Evolutionary conservation across 1,139 yeast genomes (phyloP), one percentile per base, ranked within the genome.

Genomic region (Geotrichum reessii): DNA sequence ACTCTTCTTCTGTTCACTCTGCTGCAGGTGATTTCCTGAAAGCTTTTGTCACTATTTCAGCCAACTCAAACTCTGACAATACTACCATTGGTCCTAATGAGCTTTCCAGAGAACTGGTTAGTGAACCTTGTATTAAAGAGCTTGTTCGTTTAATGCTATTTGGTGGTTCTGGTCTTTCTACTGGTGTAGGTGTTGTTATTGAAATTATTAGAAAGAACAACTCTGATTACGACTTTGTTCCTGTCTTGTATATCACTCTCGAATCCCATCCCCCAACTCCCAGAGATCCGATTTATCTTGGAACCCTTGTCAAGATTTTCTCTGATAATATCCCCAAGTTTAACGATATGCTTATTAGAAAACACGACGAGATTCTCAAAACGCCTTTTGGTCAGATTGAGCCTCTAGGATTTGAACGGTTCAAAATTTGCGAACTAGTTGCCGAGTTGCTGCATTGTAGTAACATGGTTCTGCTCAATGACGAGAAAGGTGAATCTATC

Each of bases 11-110:
- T 60, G 83, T 83, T 56, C 98, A 93, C 72, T 86, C 95, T 2
- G 95, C 98, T 0, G 95, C 96, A 1, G 95, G 97, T 11, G 99
- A 93, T 70, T 93, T 93, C 68, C 75, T 93, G 58, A 95, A 93
- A 70, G 98, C 98, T 0, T 82, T 95, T 68, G 88, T 93, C 33
- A 87, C 97, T 1, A 88, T 95, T 49, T 89, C 97, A 37, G 96
- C 97, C n/a, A 93, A 93, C 69, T 87, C 95, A 37, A 88, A 92
- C 65, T 78, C 80, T 60, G 86, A 82, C 63, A 88, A 86, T 66
- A 87, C 96, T 19, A 88, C 96, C 3, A 91, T 93, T 65, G 99
- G 99, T 0, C 98, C 99, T 8, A 93, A 93, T 72, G 98, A 93
- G 72, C 78, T 93, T 56, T 90, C 97, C 4, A 79, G 99, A 63